Percentiles rank a stretch among this genome's conserved stretches.
Evolutionary conservation across 2,329 filamentous ascomycete genomes (phyloP).

Genomic region (Fusarium sp.): DNA sequence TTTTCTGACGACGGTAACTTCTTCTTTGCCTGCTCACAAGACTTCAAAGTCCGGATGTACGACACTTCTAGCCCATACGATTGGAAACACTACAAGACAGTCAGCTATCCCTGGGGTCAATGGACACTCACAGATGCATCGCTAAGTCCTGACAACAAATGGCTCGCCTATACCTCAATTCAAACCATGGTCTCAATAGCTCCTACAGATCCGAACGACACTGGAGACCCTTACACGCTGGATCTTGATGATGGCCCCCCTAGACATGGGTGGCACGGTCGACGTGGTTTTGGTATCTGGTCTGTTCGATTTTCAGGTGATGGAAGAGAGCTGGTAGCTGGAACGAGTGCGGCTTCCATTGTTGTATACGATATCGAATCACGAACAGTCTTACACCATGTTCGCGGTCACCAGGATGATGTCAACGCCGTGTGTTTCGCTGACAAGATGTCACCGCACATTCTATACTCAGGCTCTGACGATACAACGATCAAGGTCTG

Average conservation of each 20-base stretch:
- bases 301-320: conserved; percentile 94
- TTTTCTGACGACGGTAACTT: conserved; percentile 98
- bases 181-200: conserved; percentile 87
- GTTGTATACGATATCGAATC: conserved; percentile 95
- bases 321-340: conserved; percentile 90
- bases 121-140: conserved; percentile 98
- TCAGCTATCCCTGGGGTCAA: conserved; percentile 85
- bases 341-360: conserved; percentile 83
- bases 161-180: conserved; percentile 93
- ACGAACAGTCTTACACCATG: conserved; percentile 79
- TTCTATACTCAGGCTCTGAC: conserved; percentile 95
- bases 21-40: conserved; percentile 92
- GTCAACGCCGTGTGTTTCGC: conserved; percentile 98
- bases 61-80: conserved; percentile 95
- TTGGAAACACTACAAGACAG: conserved; percentile 96
- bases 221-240: conserved; percentile 83
- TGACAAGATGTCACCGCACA: conserved; percentile 89
- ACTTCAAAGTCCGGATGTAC: conserved; percentile 97
- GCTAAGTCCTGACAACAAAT: conserved; percentile 91
- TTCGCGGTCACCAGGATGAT: conserved; percentile 86
- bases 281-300: conserved; percentile 78
- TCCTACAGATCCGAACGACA: conserved; percentile 86
- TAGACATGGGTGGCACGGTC: conserved; percentile 49
- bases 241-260: conserved; percentile 68
- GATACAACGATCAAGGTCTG: conserved; percentile 96